These are phyloP conservation scores for Trichophaea hybrida DNA, from an alignment of 2,329 filamentous ascomycete species.

Conservation along the genomic window DNA sequence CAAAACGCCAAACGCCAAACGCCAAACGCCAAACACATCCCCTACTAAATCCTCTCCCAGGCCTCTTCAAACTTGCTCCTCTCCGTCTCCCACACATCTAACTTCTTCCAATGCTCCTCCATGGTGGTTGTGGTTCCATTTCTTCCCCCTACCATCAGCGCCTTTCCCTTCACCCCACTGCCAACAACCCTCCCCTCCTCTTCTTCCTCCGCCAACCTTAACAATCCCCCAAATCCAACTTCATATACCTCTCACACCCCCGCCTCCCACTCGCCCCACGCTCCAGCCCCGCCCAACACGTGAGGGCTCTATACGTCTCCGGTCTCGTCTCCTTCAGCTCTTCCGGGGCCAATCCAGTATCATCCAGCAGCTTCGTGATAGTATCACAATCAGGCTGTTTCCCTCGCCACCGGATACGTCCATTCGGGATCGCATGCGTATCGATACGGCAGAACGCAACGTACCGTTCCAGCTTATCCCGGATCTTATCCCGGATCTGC, in stretches of 20 bases:
- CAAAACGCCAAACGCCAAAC: too few relatives aligned
- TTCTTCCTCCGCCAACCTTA: background rate
- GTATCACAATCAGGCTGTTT: background rate
- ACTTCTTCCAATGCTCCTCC: too few relatives aligned
- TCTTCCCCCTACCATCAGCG: too few relatives aligned
- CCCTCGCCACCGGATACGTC: background rate
- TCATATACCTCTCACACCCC: background rate
- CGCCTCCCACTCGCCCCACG: background rate
- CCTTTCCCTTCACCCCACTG: too few relatives aligned
- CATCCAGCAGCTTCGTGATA: background rate
- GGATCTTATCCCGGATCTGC: conserved; percentile 14
- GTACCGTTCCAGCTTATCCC: conserved; percentile 12
- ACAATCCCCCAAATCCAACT: background rate
- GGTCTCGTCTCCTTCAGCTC: background rate
- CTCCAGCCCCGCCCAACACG: background rate
- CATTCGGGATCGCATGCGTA: background rate
- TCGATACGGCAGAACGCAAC: conserved; percentile 12
- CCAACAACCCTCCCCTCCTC: background rate
- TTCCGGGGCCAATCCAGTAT: background rate
- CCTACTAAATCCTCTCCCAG: too few relatives aligned
- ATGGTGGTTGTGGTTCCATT: too few relatives aligned
- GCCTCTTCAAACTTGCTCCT: too few relatives aligned
- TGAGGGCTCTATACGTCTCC: background rate
- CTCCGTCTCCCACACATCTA: too few relatives aligned
- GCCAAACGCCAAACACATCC: too few relatives aligned